Conservation (phyloP, 2,329 filamentous ascomycete genomes). For the Neospermospora avenae region DNA sequence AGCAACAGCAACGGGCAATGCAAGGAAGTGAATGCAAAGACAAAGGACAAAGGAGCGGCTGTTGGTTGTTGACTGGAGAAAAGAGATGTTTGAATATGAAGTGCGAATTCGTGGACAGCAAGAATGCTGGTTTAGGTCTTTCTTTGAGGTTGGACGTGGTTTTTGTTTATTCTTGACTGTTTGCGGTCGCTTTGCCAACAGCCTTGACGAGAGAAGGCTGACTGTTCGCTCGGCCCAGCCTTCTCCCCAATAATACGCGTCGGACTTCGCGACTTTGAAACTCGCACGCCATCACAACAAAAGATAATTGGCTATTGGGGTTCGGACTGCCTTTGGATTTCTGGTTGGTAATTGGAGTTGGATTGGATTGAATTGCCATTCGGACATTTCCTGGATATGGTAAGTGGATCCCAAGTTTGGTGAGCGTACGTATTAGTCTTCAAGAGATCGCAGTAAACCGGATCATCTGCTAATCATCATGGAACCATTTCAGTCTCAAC, state of each 20-base stretch:
- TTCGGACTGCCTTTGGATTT: no score
- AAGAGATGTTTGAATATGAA: conserved; percentile 19
- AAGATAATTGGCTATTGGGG: not conserved
- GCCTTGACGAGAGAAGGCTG: not conserved
- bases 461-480: conserved; percentile 28
- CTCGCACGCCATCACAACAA: conserved; percentile 28
- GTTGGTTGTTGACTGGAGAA: conserved; percentile 11
- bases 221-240: not conserved
- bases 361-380: conserved; percentile 7
- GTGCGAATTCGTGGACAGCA: not conserved
- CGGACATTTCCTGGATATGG: conserved; percentile 25
- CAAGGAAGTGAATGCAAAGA: conserved; percentile 13
- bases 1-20: not conserved
- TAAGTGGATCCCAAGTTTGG: conserved; percentile 15
- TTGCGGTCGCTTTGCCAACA: conserved; percentile 14
- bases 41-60: conserved; percentile 22
- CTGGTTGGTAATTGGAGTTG: conserved; percentile 26
- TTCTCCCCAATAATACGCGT: conserved; percentile 20
- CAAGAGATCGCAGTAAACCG: not conserved
- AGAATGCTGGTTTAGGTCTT: conserved; percentile 25
- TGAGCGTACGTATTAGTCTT: not conserved
- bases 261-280: conserved; percentile 22
- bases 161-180: conserved; percentile 14
- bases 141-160: conserved; percentile 2
- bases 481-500: conserved; percentile 68